These are phyloP conservation scores for Trametopsis cervina DNA, from an alignment of 768 basidiomycete species.

Conservation along the genomic window DNA sequence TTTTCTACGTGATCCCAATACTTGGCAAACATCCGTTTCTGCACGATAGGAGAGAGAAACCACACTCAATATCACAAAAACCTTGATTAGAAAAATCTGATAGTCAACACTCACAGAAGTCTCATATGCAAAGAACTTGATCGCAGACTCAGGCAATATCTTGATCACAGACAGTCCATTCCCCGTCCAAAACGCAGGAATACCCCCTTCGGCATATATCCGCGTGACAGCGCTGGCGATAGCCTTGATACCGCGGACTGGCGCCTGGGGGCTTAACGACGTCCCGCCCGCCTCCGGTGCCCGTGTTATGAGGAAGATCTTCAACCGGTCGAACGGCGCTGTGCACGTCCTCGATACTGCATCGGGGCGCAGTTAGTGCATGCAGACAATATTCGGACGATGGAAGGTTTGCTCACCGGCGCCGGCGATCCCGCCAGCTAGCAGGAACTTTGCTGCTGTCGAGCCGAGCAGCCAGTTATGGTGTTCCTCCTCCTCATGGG, in stretches of 20 bases:
- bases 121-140: constrained; percentile 97
- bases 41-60: constrained; percentile 2
- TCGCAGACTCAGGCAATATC: constrained; percentile 97
- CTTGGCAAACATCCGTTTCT: constrained; percentile 93
- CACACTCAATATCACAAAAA: constrained; percentile 2
- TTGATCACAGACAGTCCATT: constrained; percentile 90
- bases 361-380: not conserved
- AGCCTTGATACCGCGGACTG: constrained; percentile 49
- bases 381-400: not conserved
- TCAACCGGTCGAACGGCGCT: constrained; percentile 95
- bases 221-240: constrained; percentile 67
- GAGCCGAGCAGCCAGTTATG: constrained; percentile 57
- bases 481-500: constrained; percentile 50
- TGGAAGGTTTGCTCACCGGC: constrained; percentile 60
- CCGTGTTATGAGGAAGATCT: constrained; percentile 92
- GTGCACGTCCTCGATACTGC: constrained; percentile 93
- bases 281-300: constrained; percentile 64
- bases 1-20: constrained; percentile 92
- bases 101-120: constrained; percentile 56
- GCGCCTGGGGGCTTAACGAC: constrained; percentile 34
- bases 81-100: constrained; percentile 9
- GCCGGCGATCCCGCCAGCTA: constrained; percentile 93
- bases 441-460: constrained; percentile 80
- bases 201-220: constrained; percentile 85
- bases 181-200: constrained; percentile 96